Conservation (phyloP, 208 protist genomes). For the Herpetomonas samuelpessoai region DNA sequence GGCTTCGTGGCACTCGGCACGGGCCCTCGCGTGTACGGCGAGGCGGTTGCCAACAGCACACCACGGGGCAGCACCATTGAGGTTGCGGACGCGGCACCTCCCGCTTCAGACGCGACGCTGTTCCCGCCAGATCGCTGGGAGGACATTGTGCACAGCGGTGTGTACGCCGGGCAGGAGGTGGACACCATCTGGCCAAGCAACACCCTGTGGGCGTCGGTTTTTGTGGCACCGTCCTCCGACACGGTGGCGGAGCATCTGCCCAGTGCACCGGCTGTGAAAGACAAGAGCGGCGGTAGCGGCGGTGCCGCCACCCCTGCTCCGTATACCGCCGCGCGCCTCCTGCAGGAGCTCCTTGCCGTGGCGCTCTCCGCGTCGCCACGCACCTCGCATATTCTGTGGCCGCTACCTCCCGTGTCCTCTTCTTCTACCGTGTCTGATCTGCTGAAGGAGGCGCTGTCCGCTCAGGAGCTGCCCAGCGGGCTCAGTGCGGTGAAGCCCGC, state of each 20-base stretch:
- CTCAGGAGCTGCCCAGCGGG: neutral
- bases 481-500: neutral
- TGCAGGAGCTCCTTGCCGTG: slow-evolving; percentile 10
- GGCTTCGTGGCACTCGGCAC: slow-evolving; percentile 56
- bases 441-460: slow-evolving; percentile 29
- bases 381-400: slow-evolving; percentile 17
- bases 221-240: slow-evolving; percentile 39
- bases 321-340: slow-evolving; percentile 9
- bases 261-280: slow-evolving; percentile 4
- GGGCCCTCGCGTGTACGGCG: slow-evolving; percentile 13
- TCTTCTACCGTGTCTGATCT: slow-evolving; percentile 32
- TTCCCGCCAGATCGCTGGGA: slow-evolving; percentile 15
- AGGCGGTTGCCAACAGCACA: neutral
- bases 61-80: neutral
- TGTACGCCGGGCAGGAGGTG: neutral
- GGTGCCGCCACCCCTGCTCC: neutral
- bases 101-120: neutral
- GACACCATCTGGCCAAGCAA: slow-evolving; percentile 36
- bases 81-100: neutral
- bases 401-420: slow-evolving; percentile 4
- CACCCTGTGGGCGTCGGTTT: slow-evolving; percentile 62
- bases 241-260: slow-evolving; percentile 19
- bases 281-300: no score
- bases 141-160: slow-evolving; percentile 1
- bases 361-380: slow-evolving; percentile 14